These are phyloP conservation scores for Aotearoamyces nothofagi DNA, from an alignment of 2,329 filamentous ascomycete genomes.

Conservation along the genomic window DNA sequence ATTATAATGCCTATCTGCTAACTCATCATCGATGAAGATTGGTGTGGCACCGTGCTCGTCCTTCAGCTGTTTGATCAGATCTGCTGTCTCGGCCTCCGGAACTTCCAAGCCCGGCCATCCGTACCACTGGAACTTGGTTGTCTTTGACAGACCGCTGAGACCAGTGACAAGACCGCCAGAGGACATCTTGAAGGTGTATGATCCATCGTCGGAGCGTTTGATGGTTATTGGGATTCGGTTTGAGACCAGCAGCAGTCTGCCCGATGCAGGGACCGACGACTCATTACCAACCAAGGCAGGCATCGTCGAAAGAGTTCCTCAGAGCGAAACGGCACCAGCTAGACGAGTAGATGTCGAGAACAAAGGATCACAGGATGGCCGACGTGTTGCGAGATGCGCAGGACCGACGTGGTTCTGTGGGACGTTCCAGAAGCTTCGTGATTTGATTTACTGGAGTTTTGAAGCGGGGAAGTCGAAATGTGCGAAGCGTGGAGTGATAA, in stretches of 20 bases:
- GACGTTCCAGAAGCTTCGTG: no score
- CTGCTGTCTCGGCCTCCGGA: conserved; percentile 63
- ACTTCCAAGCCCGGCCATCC: conserved; percentile 93
- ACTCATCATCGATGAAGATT: conserved; percentile 84
- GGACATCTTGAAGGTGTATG: conserved; percentile 91
- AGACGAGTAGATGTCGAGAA: no score
- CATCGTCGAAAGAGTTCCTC: conserved; percentile 1
- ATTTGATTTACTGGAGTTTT: no score
- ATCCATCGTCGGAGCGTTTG: conserved; percentile 81
- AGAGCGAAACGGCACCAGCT: no score
- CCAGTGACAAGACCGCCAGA: conserved; percentile 92
- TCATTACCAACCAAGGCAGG: conserved; percentile 1
- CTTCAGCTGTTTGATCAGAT: conserved; percentile 64
- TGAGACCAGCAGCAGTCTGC: conserved; percentile 65
- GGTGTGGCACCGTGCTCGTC: conserved; percentile 82
- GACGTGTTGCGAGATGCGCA: no score
- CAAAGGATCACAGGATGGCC: no score
- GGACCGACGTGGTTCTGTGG: no score
- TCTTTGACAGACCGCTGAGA: conserved; percentile 79
- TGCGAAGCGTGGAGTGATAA: no score
- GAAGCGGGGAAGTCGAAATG: no score
- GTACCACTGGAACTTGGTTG: conserved; percentile 95
- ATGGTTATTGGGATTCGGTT: conserved; percentile 95
- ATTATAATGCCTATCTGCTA: conserved; percentile 93
- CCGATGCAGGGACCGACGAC: conserved; percentile 3